Base-by-base conservation (phyloP, 495 filamentous ascomycete species). In the Hypoxylon lienhwacheense region DNA sequence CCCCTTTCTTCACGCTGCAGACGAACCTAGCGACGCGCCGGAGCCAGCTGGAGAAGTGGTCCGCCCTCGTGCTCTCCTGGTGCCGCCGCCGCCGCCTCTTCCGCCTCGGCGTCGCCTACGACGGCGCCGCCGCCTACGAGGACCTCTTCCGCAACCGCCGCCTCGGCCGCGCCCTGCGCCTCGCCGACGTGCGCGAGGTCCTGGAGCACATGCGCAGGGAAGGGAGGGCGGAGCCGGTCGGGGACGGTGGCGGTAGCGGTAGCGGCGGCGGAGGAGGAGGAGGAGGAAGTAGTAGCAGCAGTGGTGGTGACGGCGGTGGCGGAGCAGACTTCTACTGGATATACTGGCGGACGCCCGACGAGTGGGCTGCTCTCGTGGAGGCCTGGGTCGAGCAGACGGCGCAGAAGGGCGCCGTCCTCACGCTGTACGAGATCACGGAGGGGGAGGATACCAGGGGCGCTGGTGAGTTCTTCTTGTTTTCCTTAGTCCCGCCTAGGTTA, bases 31-130 rank as follows among this genome's bases (percentile, higher is more conserved):
- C 77, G 21, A 96, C 89, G 7, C 87, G 82, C 62, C 78, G 81
- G 69, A 79, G 83, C 16, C 93, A 97, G 67, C 83, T 90, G 43
- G 70, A 77, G 25, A 88, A 87, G 73, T 98, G 93, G 93, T 84
- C 86, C 31, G 65, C 81, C n/a, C 81, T 96, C 12, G 84, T 98
- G 63, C 89, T 87, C 49, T 61, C 84, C 61, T 98, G 93, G 85
- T 91, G 88, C 69, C 81, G 83, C 0, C 77, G 86, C 67, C 81
- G 92, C 71, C 82, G 78, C 31, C 66, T 88, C 61, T 95, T 81
- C 76, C 80, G 81, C 22, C 78, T 97, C 21, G 74, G 83, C 2
- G 73, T 93, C 8, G 70, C 55, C 1, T 59, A 59, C 48, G 48
- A 52, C 0, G 55, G 48, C 2, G 4, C 47, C 2, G 4, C 47